phyloP scores from a whole-genome alignment of 441 rosid species.

The Populus trichocarpa region DNA sequence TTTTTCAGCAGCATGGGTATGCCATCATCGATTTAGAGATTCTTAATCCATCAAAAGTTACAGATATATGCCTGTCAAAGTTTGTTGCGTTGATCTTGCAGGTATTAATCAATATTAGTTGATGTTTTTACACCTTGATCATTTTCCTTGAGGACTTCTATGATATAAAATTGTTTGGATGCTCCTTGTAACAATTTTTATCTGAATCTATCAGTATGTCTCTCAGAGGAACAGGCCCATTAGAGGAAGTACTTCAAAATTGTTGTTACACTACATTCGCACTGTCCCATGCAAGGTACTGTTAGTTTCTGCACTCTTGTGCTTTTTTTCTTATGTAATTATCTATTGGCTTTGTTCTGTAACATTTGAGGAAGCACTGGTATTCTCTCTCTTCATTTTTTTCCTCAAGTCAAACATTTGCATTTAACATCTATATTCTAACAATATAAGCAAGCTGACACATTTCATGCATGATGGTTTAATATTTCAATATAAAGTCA shows the following conservation, averaged over 20 bases:
- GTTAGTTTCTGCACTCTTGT: constrained; percentile 10
- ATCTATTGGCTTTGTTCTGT: constrained; percentile 2
- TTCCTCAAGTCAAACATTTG: background rate
- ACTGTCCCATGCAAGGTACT: constrained; percentile 76
- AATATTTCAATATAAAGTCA: background rate
- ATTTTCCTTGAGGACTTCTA: constrained; percentile 7
- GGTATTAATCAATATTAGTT: constrained; percentile 38
- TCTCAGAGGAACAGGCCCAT: constrained; percentile 88
- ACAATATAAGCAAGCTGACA: background rate
- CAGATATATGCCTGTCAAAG: constrained; percentile 66
- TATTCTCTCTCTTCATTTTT: background rate
- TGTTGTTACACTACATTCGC: constrained; percentile 64
- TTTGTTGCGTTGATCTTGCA: constrained; percentile 60
- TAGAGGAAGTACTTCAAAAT: constrained; percentile 68
- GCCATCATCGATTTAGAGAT: constrained; percentile 64
- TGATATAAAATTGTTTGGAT: constrained; percentile 7
- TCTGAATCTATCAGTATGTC: constrained; percentile 52
- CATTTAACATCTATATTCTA: background rate
- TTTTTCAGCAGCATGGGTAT: constrained; percentile 61
- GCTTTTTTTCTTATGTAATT: constrained; percentile 18
- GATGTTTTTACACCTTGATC: constrained; percentile 10
- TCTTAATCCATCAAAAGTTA: constrained; percentile 54
- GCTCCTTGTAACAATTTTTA: constrained; percentile 23
- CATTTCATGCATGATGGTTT: background rate
- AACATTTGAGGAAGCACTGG: background rate